Base-by-base conservation (phyloP, 129 eudicot species). In the Flaveria sonorensis region DNA sequence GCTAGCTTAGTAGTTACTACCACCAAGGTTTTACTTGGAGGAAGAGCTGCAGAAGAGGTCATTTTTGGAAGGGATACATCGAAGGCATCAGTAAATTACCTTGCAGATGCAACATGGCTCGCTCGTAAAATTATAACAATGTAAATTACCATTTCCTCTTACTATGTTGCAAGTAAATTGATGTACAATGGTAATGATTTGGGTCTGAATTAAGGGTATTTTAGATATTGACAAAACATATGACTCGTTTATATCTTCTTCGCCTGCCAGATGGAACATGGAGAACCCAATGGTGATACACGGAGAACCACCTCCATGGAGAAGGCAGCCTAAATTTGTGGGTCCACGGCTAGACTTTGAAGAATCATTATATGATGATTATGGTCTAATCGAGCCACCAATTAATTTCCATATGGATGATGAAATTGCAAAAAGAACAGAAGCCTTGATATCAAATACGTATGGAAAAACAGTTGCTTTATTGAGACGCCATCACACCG, bases 71-170 rank as follows among this genome's bases (percentile, higher is more conserved):
- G 90, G 81, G 97, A 93, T 84, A 93, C 96, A 43, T 90, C 98
- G 32, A 83, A 60, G 77, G 98, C 96, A 66, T 93, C 98, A 6
- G 87, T 89, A 26, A 81, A 74, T 76, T 93, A 93, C 82, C 98
- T 93, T 71, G 96, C 96, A 7, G 96, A 90, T 87, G 98, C 98
- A 71, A 87, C 96, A 18, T 93, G 98, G 98, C 97, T 93, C 75
- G 98, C 98, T 75, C 97, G 98, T 40, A 93, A 93, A 87, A 93
- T 93, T 48, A 86, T 93, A 73, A 80, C 98, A 57, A 78, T 88
- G 98, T 93, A 86, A 30, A 86, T 72, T 72, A 52, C 60, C 18
- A 30, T 71, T 19, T 71, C 0, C 56, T 52, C 42, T 71, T 36
- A 42, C 43, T 5, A 4, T 76, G 19, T 39, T 36, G 19, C 52